Evolutionary conservation across 2,329 filamentous ascomycete species (phyloP).

Genomic region (Colletotrichum liriopes): DNA sequence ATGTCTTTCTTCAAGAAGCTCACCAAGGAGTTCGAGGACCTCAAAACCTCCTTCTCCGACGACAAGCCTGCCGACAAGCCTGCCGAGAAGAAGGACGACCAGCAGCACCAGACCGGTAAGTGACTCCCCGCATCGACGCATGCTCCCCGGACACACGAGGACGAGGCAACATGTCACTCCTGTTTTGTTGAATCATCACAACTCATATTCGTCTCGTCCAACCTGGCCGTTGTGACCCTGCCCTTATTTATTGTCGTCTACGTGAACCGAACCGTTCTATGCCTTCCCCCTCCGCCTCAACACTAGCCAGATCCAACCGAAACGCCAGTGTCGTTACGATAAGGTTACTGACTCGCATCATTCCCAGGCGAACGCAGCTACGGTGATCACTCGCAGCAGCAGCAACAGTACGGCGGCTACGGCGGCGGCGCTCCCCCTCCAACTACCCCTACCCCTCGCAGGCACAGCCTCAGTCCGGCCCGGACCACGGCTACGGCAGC

Average conservation of each 20-base stretch:
- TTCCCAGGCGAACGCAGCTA: constrained; percentile 36
- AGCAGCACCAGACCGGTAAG: constrained; percentile 44
- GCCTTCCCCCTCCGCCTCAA: background rate
- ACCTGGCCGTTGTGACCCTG: constrained; percentile 1
- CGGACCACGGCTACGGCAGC: constrained; percentile 32
- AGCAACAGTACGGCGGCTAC: constrained; percentile 44
- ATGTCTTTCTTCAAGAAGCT: constrained; percentile 65
- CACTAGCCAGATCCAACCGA: constrained; percentile 1
- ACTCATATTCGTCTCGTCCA: constrained; percentile 8
- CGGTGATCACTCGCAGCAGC: constrained; percentile 42
- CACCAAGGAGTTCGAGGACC: constrained; percentile 61
- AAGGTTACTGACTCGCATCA: constrained; percentile 39
- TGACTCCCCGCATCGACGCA: background rate
- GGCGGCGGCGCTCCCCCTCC: constrained; percentile 35
- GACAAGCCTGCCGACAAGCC: constrained; percentile 50
- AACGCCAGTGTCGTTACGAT: constrained; percentile 34
- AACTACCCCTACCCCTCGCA: constrained; percentile 43
- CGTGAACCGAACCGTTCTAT: background rate
- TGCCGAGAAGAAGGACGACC: constrained; percentile 44
- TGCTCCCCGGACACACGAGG: constrained; percentile 2
- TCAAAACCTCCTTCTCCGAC: constrained; percentile 59
- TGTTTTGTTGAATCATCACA: constrained; percentile 7
- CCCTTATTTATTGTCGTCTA: constrained; percentile 1
- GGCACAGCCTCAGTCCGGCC: constrained; percentile 41
- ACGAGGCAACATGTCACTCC: background rate